phyloP scores from a whole-genome alignment of 306 rosid genomes.

The Amphicarpaea edgeworthii region DNA sequence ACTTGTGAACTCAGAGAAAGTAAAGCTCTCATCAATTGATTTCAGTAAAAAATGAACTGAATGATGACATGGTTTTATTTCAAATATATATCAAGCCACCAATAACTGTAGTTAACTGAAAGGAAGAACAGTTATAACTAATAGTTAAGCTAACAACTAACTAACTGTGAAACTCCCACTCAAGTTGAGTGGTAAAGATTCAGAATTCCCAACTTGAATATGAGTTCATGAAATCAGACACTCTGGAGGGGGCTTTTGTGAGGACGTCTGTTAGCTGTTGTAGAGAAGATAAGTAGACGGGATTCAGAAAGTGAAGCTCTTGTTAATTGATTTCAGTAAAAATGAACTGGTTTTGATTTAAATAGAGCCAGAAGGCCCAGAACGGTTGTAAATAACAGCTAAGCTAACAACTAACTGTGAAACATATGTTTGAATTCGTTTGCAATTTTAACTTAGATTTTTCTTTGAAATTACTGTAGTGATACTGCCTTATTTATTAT shows the following conservation, averaged over 20 bases:
- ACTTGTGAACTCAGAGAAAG: not conserved
- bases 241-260: not conserved
- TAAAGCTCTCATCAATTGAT: not conserved
- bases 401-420: not conserved
- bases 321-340: constrained; percentile 1
- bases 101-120: not conserved
- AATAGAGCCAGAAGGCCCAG: not conserved
- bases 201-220: not conserved
- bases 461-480: constrained; percentile 22
- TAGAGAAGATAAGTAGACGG: not conserved
- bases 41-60: not conserved
- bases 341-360: not conserved
- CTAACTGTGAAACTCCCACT: not conserved
- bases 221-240: not conserved
- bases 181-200: not conserved
- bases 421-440: constrained; percentile 5
- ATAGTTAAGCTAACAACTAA: not conserved
- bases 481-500: constrained; percentile 39
- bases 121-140: not conserved
- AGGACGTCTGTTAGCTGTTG: not conserved
- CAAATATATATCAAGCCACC: not conserved
- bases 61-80: not conserved
- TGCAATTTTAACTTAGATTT: constrained; percentile 34
- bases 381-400: not conserved
- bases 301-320: not conserved